Evolutionary conservation across 106 monocot species (phyloP).

Genomic region (Narthecium ossifragum): DNA sequence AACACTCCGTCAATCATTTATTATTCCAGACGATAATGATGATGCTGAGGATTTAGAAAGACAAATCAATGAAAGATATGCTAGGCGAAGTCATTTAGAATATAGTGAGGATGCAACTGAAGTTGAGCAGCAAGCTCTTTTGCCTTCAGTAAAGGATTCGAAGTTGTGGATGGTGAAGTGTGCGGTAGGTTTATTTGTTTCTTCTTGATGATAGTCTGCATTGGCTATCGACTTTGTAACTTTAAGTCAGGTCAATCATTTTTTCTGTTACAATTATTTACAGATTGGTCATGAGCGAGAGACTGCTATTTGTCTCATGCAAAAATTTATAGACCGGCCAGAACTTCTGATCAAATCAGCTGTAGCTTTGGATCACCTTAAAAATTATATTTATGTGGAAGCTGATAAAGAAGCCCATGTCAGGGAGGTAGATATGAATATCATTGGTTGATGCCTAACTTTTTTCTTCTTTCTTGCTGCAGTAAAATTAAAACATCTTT

Average conservation of each 20-base stretch:
- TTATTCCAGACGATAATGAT: constrained; percentile 74
- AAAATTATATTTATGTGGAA: constrained; percentile 86
- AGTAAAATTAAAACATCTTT: not conserved
- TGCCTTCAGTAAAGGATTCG: constrained; percentile 94
- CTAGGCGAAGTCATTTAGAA: constrained; percentile 66
- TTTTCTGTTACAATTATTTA: too few species aligned
- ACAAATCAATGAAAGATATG: constrained; percentile 74
- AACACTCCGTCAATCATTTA: constrained; percentile 42
- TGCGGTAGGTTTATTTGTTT: constrained; percentile 59
- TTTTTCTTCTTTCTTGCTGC: not conserved
- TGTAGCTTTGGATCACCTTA: constrained; percentile 88
- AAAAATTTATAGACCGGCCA: constrained; percentile 81
- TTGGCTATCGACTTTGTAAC: not conserved
- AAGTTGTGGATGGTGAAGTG: constrained; percentile 99
- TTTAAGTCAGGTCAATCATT: constrained; percentile 2
- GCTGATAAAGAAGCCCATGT: constrained; percentile 98
- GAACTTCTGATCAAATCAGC: constrained; percentile 79
- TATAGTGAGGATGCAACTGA: constrained; percentile 95
- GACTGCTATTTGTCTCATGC: constrained; percentile 92
- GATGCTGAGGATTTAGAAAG: constrained; percentile 92
- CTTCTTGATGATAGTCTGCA: not conserved
- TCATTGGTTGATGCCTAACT: not conserved
- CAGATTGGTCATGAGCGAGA: constrained; percentile 95
- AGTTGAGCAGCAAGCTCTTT: constrained; percentile 91
- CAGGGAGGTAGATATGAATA: constrained; percentile 52